Evolutionary conservation across 2,329 filamentous ascomycete species (phyloP).

Genomic region (Pestalotiopsis fici): DNA sequence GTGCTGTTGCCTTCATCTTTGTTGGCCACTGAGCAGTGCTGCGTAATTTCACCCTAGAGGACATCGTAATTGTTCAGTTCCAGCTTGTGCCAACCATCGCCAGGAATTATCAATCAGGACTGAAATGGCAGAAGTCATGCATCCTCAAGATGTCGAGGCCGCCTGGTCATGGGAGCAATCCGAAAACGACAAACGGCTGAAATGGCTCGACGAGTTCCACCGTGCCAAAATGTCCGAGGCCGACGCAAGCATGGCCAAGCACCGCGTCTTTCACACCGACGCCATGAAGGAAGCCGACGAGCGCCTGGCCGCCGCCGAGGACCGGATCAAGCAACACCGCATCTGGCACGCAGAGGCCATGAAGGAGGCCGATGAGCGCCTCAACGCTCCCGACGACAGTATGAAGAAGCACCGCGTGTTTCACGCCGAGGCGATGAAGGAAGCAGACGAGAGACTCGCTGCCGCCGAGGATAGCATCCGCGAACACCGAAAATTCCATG

Average conservation of each 20-base stretch:
- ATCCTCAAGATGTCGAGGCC: neutral
- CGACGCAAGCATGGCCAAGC: neutral
- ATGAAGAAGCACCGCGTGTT: conserved; percentile 4
- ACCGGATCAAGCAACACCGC: neutral
- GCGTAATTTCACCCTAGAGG: too few relatives aligned
- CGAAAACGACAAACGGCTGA: neutral
- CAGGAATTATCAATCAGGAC: too few relatives aligned
- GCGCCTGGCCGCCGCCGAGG: neutral
- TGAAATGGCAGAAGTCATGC: neutral
- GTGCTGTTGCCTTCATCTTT: too few relatives aligned
- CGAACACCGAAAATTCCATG: conserved; percentile 1
- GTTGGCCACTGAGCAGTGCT: too few relatives aligned
- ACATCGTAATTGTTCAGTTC: too few relatives aligned
- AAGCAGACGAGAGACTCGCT: conserved; percentile 2
- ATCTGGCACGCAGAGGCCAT: conserved; percentile 3
- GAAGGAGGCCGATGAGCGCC: conserved; percentile 8
- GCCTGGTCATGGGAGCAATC: neutral
- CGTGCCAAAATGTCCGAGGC: conserved; percentile 2
- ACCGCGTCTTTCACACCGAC: conserved; percentile 2
- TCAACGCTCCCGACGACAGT: neutral
- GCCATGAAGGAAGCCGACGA: conserved; percentile 9
- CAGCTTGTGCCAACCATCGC: too few relatives aligned
- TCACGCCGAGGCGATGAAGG: neutral
- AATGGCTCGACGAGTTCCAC: neutral
- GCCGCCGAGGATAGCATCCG: neutral